Percentiles rank a stretch among this genome's conserved stretches.
Evolutionary conservation across 805 yeast species (phyloP).

Genomic region (Kodamaea nitidulidarum): DNA sequence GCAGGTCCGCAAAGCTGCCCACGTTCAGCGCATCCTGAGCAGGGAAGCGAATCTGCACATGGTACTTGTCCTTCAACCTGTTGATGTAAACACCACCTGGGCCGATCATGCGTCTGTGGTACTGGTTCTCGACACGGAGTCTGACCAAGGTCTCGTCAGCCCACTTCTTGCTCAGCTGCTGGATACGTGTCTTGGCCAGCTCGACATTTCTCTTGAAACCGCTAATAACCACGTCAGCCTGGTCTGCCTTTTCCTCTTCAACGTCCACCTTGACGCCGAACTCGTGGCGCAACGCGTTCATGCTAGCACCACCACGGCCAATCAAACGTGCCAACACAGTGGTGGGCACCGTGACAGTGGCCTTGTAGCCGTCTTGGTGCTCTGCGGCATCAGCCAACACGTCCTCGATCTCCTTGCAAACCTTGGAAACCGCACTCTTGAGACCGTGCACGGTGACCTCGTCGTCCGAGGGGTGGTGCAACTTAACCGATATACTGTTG

Average conservation of each 20-base stretch:
- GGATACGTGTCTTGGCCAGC: slow-evolving; percentile 60
- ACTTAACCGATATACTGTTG: slow-evolving; percentile 42
- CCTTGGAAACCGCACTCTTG: slow-evolving; percentile 54
- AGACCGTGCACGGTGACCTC: slow-evolving; percentile 68
- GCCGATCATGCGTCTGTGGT: slow-evolving; percentile 81
- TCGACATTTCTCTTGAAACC: slow-evolving; percentile 80
- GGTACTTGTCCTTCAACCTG: slow-evolving; percentile 83
- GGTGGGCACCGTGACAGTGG: slow-evolving; percentile 60
- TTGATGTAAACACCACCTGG: slow-evolving; percentile 74
- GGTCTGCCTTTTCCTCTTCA: slow-evolving; percentile 27
- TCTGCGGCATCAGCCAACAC: slow-evolving; percentile 55
- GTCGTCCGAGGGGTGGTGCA: slow-evolving; percentile 46
- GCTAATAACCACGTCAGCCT: slow-evolving; percentile 47
- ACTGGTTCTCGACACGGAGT: slow-evolving; percentile 68
- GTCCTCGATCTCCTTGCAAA: slow-evolving; percentile 48
- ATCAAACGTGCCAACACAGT: slow-evolving; percentile 71
- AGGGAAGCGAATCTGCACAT: slow-evolving; percentile 77
- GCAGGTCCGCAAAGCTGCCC: slow-evolving; percentile 27
- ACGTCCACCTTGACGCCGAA: slow-evolving; percentile 76
- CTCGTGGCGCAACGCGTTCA: slow-evolving; percentile 65
- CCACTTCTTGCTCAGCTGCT: slow-evolving; percentile 62
- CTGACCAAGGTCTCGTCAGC: slow-evolving; percentile 73
- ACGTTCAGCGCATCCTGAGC: slow-evolving; percentile 23
- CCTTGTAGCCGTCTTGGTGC: slow-evolving; percentile 42
- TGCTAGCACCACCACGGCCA: slow-evolving; percentile 81